Conservation (phyloP, 176 grass and related monocot species). For the Bolboschoenus planiculmis region DNA sequence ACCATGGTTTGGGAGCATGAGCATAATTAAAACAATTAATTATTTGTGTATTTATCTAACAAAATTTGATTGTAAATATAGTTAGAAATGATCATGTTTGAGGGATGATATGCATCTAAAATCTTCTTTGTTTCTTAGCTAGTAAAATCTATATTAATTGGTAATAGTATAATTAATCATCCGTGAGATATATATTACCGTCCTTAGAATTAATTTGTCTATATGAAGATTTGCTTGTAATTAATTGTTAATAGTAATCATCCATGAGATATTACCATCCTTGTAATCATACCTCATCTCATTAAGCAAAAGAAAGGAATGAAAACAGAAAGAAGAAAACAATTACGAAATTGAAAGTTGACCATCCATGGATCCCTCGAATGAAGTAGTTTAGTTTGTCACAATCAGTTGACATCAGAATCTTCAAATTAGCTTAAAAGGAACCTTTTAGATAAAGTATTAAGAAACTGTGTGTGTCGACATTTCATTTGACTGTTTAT, state of each 20-base stretch:
- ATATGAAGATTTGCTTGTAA: background rate
- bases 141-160: background rate
- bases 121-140: slow-evolving; percentile 6
- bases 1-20: slow-evolving; percentile 14
- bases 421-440: background rate
- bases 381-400: background rate
- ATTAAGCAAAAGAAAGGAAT: background rate
- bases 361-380: background rate
- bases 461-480: background rate
- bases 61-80: slow-evolving; percentile 4
- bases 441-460: background rate
- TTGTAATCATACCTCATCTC: background rate
- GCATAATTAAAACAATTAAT: background rate
- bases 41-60: slow-evolving; percentile 17
- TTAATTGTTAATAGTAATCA: too few species aligned
- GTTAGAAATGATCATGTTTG: background rate
- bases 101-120: background rate
- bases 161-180: background rate
- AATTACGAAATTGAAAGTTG: background rate
- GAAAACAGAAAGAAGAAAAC: background rate
- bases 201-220: background rate
- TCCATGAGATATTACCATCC: too few species aligned
- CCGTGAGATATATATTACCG: background rate
- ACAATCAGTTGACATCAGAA: background rate
- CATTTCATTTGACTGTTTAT: background rate